Evolutionary conservation across 1,139 yeast genomes (phyloP), one percentile per base, ranked within the genome.

Genomic region (Taphrina sp.): DNA sequence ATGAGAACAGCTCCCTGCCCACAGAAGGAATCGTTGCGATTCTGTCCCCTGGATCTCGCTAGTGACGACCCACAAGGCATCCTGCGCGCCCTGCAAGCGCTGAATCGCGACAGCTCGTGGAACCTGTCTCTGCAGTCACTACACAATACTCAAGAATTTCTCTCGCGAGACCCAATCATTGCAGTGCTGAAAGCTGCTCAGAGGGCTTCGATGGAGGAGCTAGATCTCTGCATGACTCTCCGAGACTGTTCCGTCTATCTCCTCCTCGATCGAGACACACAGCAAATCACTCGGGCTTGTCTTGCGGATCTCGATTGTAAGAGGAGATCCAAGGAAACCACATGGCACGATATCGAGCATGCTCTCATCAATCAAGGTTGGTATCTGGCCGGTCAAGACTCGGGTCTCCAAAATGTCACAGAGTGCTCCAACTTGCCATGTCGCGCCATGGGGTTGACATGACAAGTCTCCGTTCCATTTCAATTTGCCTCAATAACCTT

Each of bases 1-100:
- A 55, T 62, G 58, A 69, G 75, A 14, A 66, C 67, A 39, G 22
- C 31, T n/a, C 36, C 12, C 14, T 42, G 28, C 1, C 16, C 41
- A 47, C 2, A 41, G 36, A 17, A 31, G 7, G 57, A 61, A 39
- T 28, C 61, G 51, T 37, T 58, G 3, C 23, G 63, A 3, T 66
- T 71, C 58, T 75, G 79, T 57, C 70, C 76, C 1, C 59, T 72
- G 12, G 70, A 65, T 16, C 61, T 75, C 5, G 63, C 66, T 0
- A 59, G 66, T 1, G 43, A 52, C 14, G 29, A 37, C 16, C 12
- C 17, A 10, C 17, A 28, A 3, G n/a, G 38, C 7, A 8, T 36
- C 20, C 5, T 12, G 3, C 10, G 45, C 29, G 53, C 53, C 3
- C 5, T 47, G 23, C 14, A 12, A 8, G 45, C 28, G 12, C 14